These are phyloP conservation scores for Podosphaera leucotricha DNA, from an alignment of 2,329 filamentous ascomycete genomes.

Conservation along the genomic window DNA sequence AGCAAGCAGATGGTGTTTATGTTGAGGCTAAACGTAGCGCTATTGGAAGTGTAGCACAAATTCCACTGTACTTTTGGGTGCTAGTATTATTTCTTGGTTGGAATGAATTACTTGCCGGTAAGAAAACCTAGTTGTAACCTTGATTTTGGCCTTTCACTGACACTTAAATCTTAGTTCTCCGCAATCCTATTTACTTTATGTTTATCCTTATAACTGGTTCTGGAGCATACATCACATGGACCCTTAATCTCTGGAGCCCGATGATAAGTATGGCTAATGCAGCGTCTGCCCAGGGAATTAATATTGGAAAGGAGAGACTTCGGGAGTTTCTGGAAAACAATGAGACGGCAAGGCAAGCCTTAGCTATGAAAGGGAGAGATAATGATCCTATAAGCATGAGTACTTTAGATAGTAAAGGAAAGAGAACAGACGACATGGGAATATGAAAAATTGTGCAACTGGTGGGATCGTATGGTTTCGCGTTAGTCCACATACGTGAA, in stretches of 20 bases:
- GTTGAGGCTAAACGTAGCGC: conserved; percentile 94
- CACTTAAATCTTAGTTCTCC: conserved; percentile 39
- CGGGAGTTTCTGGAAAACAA: conserved; percentile 73
- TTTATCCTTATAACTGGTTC: conserved; percentile 55
- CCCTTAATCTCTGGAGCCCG: conserved; percentile 81
- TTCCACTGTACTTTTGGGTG: conserved; percentile 86
- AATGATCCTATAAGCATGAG: conserved; percentile 32
- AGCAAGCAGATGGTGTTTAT: conserved; percentile 91
- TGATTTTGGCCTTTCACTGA: not conserved
- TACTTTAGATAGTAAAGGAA: conserved; percentile 34
- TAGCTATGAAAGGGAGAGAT: conserved; percentile 41
- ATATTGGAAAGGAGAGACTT: conserved; percentile 78
- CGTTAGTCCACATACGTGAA: no score
- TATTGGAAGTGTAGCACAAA: conserved; percentile 81
- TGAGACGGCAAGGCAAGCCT: conserved; percentile 63
- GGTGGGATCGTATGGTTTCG: no score
- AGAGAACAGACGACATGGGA: conserved; percentile 20
- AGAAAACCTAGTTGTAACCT: conserved; percentile 19
- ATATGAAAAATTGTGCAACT: conserved; percentile 24
- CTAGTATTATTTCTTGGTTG: conserved; percentile 79
- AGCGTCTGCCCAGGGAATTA: conserved; percentile 61
- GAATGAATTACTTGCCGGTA: conserved; percentile 93
- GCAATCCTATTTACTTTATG: conserved; percentile 83
- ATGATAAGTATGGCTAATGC: conserved; percentile 92
- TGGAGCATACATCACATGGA: conserved; percentile 74